These are phyloP conservation scores for Solanum dulcamara DNA, from an alignment of 257 asterid species.

Conservation along the genomic window DNA sequence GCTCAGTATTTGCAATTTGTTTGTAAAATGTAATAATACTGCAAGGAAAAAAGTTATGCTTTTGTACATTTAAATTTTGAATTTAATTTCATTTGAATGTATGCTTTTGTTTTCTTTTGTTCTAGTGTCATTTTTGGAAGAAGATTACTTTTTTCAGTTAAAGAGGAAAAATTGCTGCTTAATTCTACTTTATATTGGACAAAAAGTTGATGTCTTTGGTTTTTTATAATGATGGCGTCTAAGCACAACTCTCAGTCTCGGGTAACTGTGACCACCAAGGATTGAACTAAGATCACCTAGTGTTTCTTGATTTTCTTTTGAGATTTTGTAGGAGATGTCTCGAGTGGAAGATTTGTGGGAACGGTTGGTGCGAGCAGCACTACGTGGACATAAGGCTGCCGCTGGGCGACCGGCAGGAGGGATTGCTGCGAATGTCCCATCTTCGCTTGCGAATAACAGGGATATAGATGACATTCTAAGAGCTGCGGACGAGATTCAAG, in stretches of 20 bases:
- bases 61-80: not conserved
- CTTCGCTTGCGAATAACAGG: conserved; percentile 77
- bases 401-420: conserved; percentile 53
- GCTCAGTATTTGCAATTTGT: not conserved
- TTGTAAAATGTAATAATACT: not conserved
- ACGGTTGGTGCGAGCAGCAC: conserved; percentile 86
- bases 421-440: conserved; percentile 82
- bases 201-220: not conserved
- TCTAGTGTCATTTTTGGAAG: not conserved
- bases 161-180: not conserved
- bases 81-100: not conserved
- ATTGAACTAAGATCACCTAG: not conserved
- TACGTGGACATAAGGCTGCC: conserved; percentile 54
- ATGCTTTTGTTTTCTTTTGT: not conserved
- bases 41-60: not conserved
- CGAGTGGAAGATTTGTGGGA: conserved; percentile 90
- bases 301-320: not conserved
- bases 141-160: not conserved
- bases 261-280: not conserved
- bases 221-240: not conserved
- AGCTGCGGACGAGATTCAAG: conserved; percentile 96
- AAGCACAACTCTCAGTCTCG: not conserved
- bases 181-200: not conserved
- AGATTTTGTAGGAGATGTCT: conserved; percentile 58
- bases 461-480: conserved; percentile 87